Evolutionary conservation across 2,329 filamentous ascomycete species (phyloP), one percentile per base, ranked within the genome.

Genomic region (Penicillium sp.): DNA sequence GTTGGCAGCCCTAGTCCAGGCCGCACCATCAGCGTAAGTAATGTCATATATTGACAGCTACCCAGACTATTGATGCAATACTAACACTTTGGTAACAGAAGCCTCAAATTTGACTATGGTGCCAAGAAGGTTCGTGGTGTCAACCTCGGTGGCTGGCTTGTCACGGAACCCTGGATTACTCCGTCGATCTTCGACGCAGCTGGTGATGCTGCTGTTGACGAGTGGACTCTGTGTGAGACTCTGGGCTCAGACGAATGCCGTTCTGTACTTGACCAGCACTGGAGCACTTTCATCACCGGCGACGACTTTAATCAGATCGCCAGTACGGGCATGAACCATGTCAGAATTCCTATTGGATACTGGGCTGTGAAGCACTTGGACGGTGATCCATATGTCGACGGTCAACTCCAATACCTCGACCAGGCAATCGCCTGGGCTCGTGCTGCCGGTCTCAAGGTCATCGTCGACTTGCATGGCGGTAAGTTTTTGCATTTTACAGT

Each of bases 391-490:
- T 86, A 81, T 57, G 78, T 86, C 5, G 74, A 81, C 59, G 83
- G 83, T 33, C 82, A 84, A 53, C 74, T 84, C 38, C 67, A 76
- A 13, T 75, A 77, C 58, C 72, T 86, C 9, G 80, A 82, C 50
- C 62, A 76, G 53, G 79, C 82, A 19, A 72, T 85, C 47, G 66
- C 70, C 52, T 83, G 84, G 80, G 84, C 84, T 10, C 68, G 76
- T 50, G 69, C 64, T 37, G 73, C 78, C 37, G 79, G 80, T 3
- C 64, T 87, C 41, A 84, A 84, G 61, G 80, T 87, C 35, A 77
- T 85, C 68, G 76, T 88, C 58, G 84, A 88, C 63, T 68, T 87
- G 18, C 84, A 88, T 61, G 84, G 83, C 56, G 80, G 80, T 81
- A 65, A 65, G 76, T 70, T 16, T 18, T 29, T 14, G 13, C n/a